Conservation (phyloP, 306 rosid genomes). For the Medicago ruthenica region DNA sequence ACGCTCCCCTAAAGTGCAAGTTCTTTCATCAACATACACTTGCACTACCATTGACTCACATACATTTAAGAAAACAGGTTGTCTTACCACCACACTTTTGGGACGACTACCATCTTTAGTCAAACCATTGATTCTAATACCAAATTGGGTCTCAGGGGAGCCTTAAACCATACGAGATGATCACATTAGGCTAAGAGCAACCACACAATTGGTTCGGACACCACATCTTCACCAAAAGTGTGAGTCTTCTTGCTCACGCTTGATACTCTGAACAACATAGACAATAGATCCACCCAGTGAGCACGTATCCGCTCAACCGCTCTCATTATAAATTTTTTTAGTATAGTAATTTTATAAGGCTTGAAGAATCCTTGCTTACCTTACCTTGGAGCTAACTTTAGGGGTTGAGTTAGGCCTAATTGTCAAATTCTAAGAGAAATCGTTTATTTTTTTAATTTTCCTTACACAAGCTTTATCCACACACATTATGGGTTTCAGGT, state of each 20-base stretch:
- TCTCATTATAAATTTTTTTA: background rate
- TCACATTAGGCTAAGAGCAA: background rate
- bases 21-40: background rate
- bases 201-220: background rate
- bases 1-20: background rate
- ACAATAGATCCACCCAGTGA: background rate
- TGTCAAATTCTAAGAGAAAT: constrained; percentile 1
- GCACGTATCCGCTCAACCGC: background rate
- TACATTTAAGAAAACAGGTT: background rate
- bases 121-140: background rate
- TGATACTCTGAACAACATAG: background rate
- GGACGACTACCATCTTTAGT: background rate
- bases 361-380: background rate
- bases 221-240: background rate
- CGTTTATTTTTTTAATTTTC: background rate
- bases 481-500: constrained; percentile 35
- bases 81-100: no score
- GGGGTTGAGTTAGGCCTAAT: background rate
- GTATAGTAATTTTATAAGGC: background rate
- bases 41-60: background rate
- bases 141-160: background rate
- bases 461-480: constrained; percentile 35
- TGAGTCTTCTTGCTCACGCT: background rate
- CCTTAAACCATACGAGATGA: background rate
- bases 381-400: no score